Evolutionary conservation across 2,329 filamentous ascomycete genomes (phyloP).

Genomic region (Epichloe brachyelytri): DNA sequence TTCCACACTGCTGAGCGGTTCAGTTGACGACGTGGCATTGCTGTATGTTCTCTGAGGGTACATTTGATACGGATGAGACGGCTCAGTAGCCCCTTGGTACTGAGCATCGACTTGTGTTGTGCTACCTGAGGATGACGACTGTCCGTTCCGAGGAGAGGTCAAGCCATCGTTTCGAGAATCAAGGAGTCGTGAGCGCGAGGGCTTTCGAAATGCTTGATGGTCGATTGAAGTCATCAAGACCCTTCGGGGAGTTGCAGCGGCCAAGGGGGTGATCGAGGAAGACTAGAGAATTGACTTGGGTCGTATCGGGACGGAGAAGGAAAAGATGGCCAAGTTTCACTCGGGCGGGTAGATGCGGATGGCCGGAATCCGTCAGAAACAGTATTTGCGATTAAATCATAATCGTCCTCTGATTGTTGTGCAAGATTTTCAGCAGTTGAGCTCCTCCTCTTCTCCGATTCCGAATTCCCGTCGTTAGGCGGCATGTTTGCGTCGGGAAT

Average conservation of each 20-base stretch:
- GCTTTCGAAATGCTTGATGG: conserved; percentile 45
- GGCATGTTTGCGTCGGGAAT: conserved; percentile 26
- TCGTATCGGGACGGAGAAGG: conserved; percentile 10
- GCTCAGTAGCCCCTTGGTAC: conserved; percentile 56
- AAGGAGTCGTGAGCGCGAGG: conserved; percentile 35
- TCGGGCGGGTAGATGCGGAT: not conserved
- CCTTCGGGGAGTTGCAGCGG: conserved; percentile 13
- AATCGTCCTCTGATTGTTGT: conserved; percentile 28
- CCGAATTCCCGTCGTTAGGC: conserved; percentile 24
- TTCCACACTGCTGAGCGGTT: conserved; percentile 19
- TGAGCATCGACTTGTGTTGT: conserved; percentile 41
- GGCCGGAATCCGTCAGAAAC: conserved; percentile 42
- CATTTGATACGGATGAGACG: conserved; percentile 75
- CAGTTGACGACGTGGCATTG: conserved; percentile 58
- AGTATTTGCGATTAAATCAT: conserved; percentile 35
- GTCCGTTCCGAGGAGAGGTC: conserved; percentile 10
- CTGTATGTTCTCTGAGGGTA: conserved; percentile 65
- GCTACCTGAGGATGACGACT: conserved; percentile 1
- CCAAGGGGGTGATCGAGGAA: conserved; percentile 10
- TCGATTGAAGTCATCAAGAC: conserved; percentile 18
- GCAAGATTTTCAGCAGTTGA: conserved; percentile 29
- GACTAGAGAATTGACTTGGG: not conserved
- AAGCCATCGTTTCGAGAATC: conserved; percentile 39
- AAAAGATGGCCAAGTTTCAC: conserved; percentile 6
- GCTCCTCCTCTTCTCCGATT: conserved; percentile 27